Base-by-base conservation (phyloP, 148 eudicot species). In the Pharnaceum exiguum region DNA sequence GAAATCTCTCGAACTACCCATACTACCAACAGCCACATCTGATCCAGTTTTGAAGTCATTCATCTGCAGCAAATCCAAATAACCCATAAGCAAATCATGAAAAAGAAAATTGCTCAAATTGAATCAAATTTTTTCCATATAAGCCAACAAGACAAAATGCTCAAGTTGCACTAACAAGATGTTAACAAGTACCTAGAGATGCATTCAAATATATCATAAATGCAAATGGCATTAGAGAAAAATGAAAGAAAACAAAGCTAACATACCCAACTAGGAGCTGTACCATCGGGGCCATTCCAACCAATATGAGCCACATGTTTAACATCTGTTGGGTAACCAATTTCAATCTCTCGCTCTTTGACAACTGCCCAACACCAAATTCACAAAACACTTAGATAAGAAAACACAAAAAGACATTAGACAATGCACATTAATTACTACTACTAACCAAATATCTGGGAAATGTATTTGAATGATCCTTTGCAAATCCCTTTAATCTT, bases 231-330 rank as follows among this genome's bases (percentile, higher is more conserved):
- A 5, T 5, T 10, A 18, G 5, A 4, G 26, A 7, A 62, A 29
- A 16, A 26, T 4, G 24, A 21, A 39, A 44, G 7, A 7, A 23
- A 24, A 57, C 21, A 37, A 4, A 46, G 15, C 33, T 24, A 10
- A 59, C 77, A 30, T 74, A 87, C 96, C 96, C 96, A 87, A 53
- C 72, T 66, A 18, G 96, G 96, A 55, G 88, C 75, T 35, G 59
- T 74, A 17, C 89, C 82, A 68, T 82, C 72, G 5, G 79, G 71
- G 32, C 89, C 89, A 68, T 85, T 89, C 84, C 79, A 80, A 2
- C 96, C 96, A 21, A 88, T 88, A 39, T 88, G 96, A 19, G 93
- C 84, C 47, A 88, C 86, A 61, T 88, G 96, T 65, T 88, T 88
- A 38, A 85, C 93, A 80, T 85, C 89, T 10, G 96, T 88, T 22